Conservation (phyloP, 768 basidiomycete genomes). For the Pisolithus tinctorius region DNA sequence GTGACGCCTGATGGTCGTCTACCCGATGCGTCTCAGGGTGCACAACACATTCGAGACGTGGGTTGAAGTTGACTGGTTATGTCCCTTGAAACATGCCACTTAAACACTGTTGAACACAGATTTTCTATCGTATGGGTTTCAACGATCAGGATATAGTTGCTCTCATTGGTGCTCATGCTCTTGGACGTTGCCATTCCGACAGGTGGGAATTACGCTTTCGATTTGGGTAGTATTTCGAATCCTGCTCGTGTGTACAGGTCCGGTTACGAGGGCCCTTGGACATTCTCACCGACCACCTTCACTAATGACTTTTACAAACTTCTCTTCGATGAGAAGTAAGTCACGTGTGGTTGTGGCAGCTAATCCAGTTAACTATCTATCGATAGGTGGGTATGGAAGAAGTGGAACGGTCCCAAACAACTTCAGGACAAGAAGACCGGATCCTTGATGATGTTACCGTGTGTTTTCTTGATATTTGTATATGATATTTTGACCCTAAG, state of each 20-base stretch:
- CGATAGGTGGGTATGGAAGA: slow-evolving; percentile 81
- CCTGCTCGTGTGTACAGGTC: slow-evolving; percentile 37
- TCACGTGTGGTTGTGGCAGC: background rate
- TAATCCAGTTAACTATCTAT: background rate
- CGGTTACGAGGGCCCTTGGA: slow-evolving; percentile 90
- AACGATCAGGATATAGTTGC: slow-evolving; percentile 98
- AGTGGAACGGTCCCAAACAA: slow-evolving; percentile 93
- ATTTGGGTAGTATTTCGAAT: background rate
- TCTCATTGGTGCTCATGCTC: slow-evolving; percentile 88
- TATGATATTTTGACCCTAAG: background rate
- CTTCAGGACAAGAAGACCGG: slow-evolving; percentile 87
- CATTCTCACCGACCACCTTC: slow-evolving; percentile 85
- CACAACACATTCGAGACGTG: slow-evolving; percentile 78
- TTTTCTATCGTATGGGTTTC: slow-evolving; percentile 82
- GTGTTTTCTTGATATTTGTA: slow-evolving; percentile 24
- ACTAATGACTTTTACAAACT: slow-evolving; percentile 86
- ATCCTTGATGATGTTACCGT: slow-evolving; percentile 94
- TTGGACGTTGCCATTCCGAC: slow-evolving; percentile 89
- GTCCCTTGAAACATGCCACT: background rate
- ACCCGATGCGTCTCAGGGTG: slow-evolving; percentile 79
- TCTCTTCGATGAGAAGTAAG: slow-evolving; percentile 77
- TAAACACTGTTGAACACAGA: slow-evolving; percentile 23
- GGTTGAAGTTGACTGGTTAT: slow-evolving; percentile 14
- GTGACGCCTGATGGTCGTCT: slow-evolving; percentile 85
- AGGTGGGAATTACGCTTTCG: slow-evolving; percentile 35